A percentile compares a stretch with the other conserved stretches of the same genome.
These are phyloP conservation scores for Chaetomiaceae sp. DNA, from an alignment of 2,329 filamentous ascomycete genomes.

Conservation along the genomic window DNA sequence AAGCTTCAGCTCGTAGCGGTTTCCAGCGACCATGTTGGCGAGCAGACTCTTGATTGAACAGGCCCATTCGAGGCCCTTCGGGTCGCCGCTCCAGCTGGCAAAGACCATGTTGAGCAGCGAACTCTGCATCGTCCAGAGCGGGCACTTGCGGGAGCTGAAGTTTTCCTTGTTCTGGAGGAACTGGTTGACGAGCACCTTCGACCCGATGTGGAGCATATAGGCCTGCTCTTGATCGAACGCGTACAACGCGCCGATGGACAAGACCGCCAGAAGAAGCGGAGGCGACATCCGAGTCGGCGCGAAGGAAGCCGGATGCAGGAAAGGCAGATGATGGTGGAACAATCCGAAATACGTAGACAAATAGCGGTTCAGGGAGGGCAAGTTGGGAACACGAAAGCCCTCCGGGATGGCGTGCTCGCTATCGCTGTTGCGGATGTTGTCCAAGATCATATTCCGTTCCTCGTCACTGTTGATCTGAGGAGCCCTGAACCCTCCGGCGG, in stretches of 20 bases:
- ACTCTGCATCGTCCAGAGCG: conserved; percentile 97
- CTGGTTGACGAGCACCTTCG: conserved; percentile 94
- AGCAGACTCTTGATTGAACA: conserved; percentile 98
- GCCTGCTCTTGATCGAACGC: conserved; percentile 96
- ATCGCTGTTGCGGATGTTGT: conserved; percentile 79
- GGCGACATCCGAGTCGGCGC: conserved; percentile 74
- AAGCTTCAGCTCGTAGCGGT: conserved; percentile 92
- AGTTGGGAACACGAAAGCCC: conserved; percentile 80
- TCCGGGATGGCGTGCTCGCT: conserved; percentile 78
- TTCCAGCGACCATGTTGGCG: conserved; percentile 97
- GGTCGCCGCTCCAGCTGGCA: conserved; percentile 97
- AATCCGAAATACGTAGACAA: conserved; percentile 93
- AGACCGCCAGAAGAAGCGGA: conserved; percentile 77
- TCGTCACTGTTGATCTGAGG: conserved; percentile 82
- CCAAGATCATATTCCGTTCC: conserved; percentile 77
- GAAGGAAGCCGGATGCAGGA: conserved; percentile 90
- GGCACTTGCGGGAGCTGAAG: conserved; percentile 96
- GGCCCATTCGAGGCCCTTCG: conserved; percentile 92
- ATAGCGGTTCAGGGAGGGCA: conserved; percentile 82
- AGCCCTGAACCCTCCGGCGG: conserved; percentile 63
- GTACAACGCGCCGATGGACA: conserved; percentile 94
- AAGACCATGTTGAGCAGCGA: conserved; percentile 98
- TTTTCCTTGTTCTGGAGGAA: conserved; percentile 98
- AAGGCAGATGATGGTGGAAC: conserved; percentile 95
- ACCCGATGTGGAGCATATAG: conserved; percentile 94